These are phyloP conservation scores for Pharus latifolius DNA, from an alignment of 176 grass and related monocot species.

Conservation along the genomic window DNA sequence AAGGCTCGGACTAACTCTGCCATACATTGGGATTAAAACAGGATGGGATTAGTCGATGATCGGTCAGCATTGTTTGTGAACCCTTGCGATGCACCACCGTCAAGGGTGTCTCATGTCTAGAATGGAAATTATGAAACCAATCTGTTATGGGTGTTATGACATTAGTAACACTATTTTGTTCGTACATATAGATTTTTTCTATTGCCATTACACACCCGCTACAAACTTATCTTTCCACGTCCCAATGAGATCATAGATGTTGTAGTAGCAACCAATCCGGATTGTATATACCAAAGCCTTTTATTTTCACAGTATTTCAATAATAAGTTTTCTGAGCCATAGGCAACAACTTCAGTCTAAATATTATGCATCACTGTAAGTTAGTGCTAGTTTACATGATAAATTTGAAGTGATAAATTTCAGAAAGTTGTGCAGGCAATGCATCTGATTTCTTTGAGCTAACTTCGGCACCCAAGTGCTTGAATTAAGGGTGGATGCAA, in stretches of 20 bases:
- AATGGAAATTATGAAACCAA: background rate
- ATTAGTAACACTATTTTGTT: too few species aligned
- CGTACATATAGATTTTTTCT: too few species aligned
- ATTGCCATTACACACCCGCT: background rate
- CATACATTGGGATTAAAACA: too few species aligned
- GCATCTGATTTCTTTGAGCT: slow-evolving; percentile 20
- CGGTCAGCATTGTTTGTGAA: too few species aligned
- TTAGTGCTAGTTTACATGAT: too few species aligned
- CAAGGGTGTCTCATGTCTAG: slow-evolving; percentile 26
- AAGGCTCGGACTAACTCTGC: too few species aligned
- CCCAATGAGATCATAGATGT: too few species aligned
- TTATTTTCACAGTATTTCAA: slow-evolving; percentile 3
- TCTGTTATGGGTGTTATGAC: too few species aligned
- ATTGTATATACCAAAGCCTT: slow-evolving; percentile 13
- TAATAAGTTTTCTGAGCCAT: slow-evolving; percentile 10
- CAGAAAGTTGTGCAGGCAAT: slow-evolving; percentile 13
- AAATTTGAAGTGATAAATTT: too few species aligned
- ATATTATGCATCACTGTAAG: background rate
- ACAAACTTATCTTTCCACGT: slow-evolving; percentile 2
- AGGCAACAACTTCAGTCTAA: slow-evolving; percentile 17
- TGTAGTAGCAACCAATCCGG: slow-evolving; percentile 4
- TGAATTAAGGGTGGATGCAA: slow-evolving; percentile 18
- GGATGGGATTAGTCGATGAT: too few species aligned
- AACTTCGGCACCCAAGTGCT: slow-evolving; percentile 17
- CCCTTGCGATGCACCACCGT: too few species aligned